These are phyloP conservation scores for Pseudevernia furfuracea DNA, from an alignment of 495 filamentous ascomycete genomes.

Conservation along the genomic window DNA sequence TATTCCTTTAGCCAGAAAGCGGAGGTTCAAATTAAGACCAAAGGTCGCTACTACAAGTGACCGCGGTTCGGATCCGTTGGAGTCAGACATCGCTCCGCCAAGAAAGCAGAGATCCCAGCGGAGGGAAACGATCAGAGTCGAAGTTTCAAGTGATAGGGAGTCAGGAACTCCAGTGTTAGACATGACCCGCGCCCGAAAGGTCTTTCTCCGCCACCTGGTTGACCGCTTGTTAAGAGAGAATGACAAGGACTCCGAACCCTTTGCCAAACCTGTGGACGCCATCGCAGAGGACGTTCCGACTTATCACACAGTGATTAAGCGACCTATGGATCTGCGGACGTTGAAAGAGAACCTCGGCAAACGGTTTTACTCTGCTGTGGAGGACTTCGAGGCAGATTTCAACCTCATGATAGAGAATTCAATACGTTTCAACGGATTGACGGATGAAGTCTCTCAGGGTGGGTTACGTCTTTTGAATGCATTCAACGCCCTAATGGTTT, in stretches of 20 bases:
- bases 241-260: background rate
- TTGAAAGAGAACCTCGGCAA: background rate
- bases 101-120: background rate
- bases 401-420: background rate
- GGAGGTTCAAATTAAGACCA: background rate
- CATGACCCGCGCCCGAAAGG: background rate
- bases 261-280: background rate
- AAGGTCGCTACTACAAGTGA: background rate
- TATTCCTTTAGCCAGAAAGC: background rate
- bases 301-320: background rate
- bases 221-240: background rate
- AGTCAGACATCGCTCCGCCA: background rate
- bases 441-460: background rate
- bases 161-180: too few relatives aligned
- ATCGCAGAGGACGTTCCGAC: background rate
- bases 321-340: background rate
- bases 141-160: background rate
- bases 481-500: background rate
- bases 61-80: background rate
- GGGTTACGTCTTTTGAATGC: background rate
- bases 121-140: background rate
- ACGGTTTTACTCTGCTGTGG: background rate
- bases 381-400: slow-evolving; percentile 1
- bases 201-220: background rate
- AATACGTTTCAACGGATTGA: background rate